A percentile compares a stretch with the other conserved stretches of the same genome.
Conservation (phyloP, 2,329 filamentous ascomycete genomes). For the Exophiala aquamarina region DNA sequence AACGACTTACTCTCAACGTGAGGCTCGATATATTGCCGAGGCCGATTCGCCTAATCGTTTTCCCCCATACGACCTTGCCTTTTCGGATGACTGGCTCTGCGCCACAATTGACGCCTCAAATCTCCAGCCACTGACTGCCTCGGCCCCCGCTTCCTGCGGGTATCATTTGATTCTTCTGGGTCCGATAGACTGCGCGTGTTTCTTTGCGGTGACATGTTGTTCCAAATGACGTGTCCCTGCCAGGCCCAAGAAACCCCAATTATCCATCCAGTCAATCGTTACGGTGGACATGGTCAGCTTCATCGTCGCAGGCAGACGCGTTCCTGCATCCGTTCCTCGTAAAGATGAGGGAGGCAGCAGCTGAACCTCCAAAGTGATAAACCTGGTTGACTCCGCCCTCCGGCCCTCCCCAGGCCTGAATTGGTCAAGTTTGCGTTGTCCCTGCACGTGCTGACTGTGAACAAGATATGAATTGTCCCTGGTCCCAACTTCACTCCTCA, state of each 20-base stretch:
- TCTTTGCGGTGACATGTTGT: background rate
- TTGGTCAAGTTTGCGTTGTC: too few relatives aligned
- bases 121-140: too few relatives aligned
- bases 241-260: background rate
- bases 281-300: background rate
- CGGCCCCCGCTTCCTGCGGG: too few relatives aligned
- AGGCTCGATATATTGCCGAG: background rate
- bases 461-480: background rate
- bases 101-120: too few relatives aligned
- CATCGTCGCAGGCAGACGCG: constrained; percentile 11
- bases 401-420: too few relatives aligned
- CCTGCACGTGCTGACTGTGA: background rate
- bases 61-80: too few relatives aligned
- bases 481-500: too few relatives aligned
- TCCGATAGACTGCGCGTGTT: too few relatives aligned
- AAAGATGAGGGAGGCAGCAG: constrained; percentile 9
- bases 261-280: background rate
- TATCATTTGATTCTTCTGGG: too few relatives aligned
- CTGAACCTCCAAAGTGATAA: constrained; percentile 8
- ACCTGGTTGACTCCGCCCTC: background rate
- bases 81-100: too few relatives aligned
- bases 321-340: background rate
- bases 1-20: background rate
- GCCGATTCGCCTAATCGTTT: too few relatives aligned
- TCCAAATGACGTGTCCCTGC: background rate